phyloP scores from a whole-genome alignment of 208 protist genomes.

The Trypanosoma congolense region DNA sequence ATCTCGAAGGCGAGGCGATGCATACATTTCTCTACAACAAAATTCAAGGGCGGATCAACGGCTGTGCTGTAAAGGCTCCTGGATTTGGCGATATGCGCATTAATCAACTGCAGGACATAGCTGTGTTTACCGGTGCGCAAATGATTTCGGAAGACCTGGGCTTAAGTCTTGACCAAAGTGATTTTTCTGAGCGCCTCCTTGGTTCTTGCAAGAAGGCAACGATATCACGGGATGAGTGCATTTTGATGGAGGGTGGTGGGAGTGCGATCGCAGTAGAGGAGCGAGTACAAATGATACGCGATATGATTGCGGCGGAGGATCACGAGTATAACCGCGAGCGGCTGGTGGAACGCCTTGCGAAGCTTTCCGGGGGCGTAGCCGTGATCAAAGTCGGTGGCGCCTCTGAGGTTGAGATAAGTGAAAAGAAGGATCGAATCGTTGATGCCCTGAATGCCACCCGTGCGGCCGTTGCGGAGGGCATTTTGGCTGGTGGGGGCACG shows the following conservation, averaged over 20 bases:
- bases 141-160: slow-evolving; percentile 95
- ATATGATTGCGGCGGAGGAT: slow-evolving; percentile 90
- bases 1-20: slow-evolving; percentile 90
- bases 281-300: slow-evolving; percentile 94
- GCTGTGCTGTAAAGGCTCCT: slow-evolving; percentile 95
- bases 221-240: slow-evolving; percentile 97
- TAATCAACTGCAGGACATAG: slow-evolving; percentile 98
- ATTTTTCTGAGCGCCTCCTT: slow-evolving; percentile 84
- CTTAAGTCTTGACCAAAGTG: slow-evolving; percentile 87
- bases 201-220: slow-evolving; percentile 86
- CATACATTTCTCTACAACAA: slow-evolving; percentile 95
- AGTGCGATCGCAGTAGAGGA: slow-evolving; percentile 93
- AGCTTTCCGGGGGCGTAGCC: slow-evolving; percentile 87
- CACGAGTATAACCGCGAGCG: slow-evolving; percentile 98
- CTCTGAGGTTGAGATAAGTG: slow-evolving; percentile 98
- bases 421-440: slow-evolving; percentile 99
- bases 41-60: slow-evolving; percentile 77
- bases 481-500: slow-evolving; percentile 97
- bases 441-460: slow-evolving; percentile 99
- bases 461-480: slow-evolving; percentile 98
- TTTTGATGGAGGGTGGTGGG: slow-evolving; percentile 97
- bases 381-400: slow-evolving; percentile 97
- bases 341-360: slow-evolving; percentile 93
- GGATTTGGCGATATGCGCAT: slow-evolving; percentile 99
- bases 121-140: slow-evolving; percentile 96